These are phyloP conservation scores for Diaporthe citriasiana DNA, from an alignment of 2,329 filamentous ascomycete species.

Conservation along the genomic window DNA sequence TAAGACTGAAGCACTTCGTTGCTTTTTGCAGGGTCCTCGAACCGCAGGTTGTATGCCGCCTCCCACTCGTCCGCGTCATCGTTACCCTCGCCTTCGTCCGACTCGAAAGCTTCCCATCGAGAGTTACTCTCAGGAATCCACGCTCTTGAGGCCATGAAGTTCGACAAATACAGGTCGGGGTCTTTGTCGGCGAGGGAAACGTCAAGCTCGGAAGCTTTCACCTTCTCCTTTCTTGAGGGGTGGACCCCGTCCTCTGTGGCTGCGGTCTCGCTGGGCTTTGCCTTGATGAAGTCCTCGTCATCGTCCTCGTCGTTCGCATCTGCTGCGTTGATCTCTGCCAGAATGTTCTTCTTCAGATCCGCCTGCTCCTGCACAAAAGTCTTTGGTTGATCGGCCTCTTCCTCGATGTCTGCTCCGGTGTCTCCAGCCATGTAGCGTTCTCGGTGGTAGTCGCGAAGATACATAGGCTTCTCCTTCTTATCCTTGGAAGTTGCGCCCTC, in stretches of 20 bases:
- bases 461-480: constrained; percentile 87
- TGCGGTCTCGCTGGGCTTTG: constrained; percentile 66
- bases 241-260: constrained; percentile 64
- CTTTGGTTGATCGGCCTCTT: constrained; percentile 63
- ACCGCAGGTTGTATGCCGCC: constrained; percentile 93
- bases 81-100: constrained; percentile 88
- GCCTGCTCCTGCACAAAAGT: constrained; percentile 94
- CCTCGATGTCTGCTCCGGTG: constrained; percentile 67
- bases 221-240: constrained; percentile 65
- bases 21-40: constrained; percentile 89
- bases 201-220: constrained; percentile 71
- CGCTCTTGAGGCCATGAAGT: constrained; percentile 92
- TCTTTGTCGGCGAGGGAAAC: constrained; percentile 86
- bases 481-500: constrained; percentile 55
- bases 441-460: constrained; percentile 90
- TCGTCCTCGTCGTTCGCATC: constrained; percentile 67
- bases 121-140: constrained; percentile 81
- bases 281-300: constrained; percentile 82
- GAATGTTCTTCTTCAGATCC: constrained; percentile 80
- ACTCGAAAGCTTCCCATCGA: constrained; percentile 87
- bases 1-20: constrained; percentile 92
- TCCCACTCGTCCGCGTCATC: constrained; percentile 89
- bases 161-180: constrained; percentile 90
- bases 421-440: constrained; percentile 86
- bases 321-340: constrained; percentile 83